Percentiles rank a stretch among this genome's conserved stretches.
Evolutionary conservation across 2,329 filamentous ascomycete species (phyloP).

Genomic region (Pseudogymnoascus verrucosus): DNA sequence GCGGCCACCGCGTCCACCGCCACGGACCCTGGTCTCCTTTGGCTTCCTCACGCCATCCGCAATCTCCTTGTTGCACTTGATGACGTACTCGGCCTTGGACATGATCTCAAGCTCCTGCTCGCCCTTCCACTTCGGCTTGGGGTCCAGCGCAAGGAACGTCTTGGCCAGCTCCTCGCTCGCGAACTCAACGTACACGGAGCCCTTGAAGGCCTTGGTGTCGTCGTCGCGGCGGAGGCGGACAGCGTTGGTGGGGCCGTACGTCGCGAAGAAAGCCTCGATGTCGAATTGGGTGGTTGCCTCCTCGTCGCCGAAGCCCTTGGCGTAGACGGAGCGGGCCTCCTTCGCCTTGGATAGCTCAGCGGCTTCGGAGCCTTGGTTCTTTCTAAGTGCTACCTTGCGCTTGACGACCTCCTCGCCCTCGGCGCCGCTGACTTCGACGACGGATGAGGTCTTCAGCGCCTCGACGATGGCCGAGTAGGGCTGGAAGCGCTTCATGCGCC

Average conservation of each 20-base stretch:
- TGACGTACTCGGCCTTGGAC: constrained; percentile 80
- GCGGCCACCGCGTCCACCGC: constrained; percentile 24
- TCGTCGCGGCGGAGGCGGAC: constrained; percentile 77
- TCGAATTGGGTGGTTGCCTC: constrained; percentile 81
- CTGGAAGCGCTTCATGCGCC: constrained; percentile 93
- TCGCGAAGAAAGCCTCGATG: constrained; percentile 83
- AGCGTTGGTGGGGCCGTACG: constrained; percentile 69
- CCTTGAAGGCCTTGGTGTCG: constrained; percentile 73
- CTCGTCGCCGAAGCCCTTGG: constrained; percentile 88
- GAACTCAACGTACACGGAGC: constrained; percentile 94
- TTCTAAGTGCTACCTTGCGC: constrained; percentile 66
- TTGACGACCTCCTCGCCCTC: constrained; percentile 64
- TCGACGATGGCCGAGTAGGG: constrained; percentile 75
- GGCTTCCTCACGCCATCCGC: constrained; percentile 61
- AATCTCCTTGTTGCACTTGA: constrained; percentile 68
- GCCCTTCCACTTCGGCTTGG: constrained; percentile 77
- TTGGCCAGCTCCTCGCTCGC: constrained; percentile 67
- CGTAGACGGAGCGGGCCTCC: constrained; percentile 70
- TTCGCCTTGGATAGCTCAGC: constrained; percentile 47
- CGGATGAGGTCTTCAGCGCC: constrained; percentile 69
- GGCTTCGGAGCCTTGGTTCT: constrained; percentile 41
- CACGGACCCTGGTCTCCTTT: constrained; percentile 28
- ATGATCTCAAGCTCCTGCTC: constrained; percentile 66
- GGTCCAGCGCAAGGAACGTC: constrained; percentile 71
- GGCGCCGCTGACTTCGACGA: constrained; percentile 66